These are phyloP conservation scores for Psidium friedrichsthalianum DNA, from an alignment of 345 rosid species.

Conservation along the genomic window DNA sequence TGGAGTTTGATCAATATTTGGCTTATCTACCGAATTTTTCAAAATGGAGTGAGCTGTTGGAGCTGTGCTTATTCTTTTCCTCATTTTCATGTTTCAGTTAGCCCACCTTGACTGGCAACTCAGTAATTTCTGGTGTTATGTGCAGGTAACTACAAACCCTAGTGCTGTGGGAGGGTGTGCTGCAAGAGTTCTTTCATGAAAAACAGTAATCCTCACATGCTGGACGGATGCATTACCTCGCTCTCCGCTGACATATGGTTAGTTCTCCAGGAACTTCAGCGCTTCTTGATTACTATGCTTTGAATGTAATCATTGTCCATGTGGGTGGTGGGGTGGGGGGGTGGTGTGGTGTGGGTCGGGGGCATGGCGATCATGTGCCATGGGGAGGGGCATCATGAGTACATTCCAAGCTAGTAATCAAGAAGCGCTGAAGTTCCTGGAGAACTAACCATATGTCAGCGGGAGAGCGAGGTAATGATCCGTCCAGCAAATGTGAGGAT, in stretches of 20 bases:
- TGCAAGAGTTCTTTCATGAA: constrained; percentile 98
- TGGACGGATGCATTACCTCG: neutral
- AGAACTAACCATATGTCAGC: neutral
- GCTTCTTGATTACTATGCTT: neutral
- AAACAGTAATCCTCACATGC: constrained; percentile 27
- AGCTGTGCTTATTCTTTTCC: neutral
- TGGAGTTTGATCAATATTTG: neutral
- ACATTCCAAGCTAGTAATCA: neutral
- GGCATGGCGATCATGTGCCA: too few species aligned
- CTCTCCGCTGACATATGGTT: neutral
- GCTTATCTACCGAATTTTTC: neutral
- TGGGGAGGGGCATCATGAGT: neutral
- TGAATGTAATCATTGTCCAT: neutral
- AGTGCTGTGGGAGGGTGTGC: constrained; percentile 91
- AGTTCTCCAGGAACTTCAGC: neutral
- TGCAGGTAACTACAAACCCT: constrained; percentile 84
- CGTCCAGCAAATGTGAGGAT: neutral
- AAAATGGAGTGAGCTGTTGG: neutral
- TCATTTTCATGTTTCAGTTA: neutral
- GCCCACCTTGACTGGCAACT: neutral
- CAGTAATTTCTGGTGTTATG: neutral
- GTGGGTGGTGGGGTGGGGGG: too few species aligned
- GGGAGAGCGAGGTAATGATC: neutral
- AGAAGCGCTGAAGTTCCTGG: neutral
- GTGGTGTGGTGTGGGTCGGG: too few species aligned